Evolutionary conservation across 2,329 filamentous ascomycete genomes (phyloP), one percentile per base, ranked within the genome.

Genomic region (Calonectria naviculata): DNA sequence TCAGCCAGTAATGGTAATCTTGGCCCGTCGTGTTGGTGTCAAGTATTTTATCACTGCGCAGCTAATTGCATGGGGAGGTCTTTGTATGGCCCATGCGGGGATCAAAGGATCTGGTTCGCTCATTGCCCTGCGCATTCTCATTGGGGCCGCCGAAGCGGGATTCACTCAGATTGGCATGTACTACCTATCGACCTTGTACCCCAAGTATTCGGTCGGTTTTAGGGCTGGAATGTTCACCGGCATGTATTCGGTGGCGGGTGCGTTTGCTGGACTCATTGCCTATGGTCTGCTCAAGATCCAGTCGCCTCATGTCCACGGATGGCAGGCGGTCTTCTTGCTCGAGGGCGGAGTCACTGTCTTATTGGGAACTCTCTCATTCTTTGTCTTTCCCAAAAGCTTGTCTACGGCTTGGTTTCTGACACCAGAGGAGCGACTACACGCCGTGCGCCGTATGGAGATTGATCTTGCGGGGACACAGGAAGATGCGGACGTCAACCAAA

Each of bases 401-500:
- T 38, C 52, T 9, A 56, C n/a, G 2, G 52, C 52, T 34, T 56
- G 52, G 52, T 56, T 56, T 21, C 19, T 56, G 52, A 56, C 52
- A 2, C 52, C 52, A 13, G 52, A 56, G 31, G 52, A 56, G 31
- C 52, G 52, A 10, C 29, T 56, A 2, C 52, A 56, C n/a, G 52
- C 52, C 26, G 52, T 56, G 34, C 52, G 52, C 52, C 52, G 52
- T 6, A 56, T 56, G 52, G 31, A 56, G 52, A 56, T 56, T 56
- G 52, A 56, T 56, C 52, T 56, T 56, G 52, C 52, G 13, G 52
- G 52, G n/a, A 56, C 52, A 19, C 52, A 56, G 52, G 52, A 56
- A 19, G 52, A 56, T 56, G 52, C 52, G 15, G 52, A 56, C 19
- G 52, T 56, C n/a, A 56, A 24, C n/a, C 52, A 56, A 12, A 56